Conservation (phyloP, 1,284 basidiomycete species). For the Rhodotorula sp. region DNA sequence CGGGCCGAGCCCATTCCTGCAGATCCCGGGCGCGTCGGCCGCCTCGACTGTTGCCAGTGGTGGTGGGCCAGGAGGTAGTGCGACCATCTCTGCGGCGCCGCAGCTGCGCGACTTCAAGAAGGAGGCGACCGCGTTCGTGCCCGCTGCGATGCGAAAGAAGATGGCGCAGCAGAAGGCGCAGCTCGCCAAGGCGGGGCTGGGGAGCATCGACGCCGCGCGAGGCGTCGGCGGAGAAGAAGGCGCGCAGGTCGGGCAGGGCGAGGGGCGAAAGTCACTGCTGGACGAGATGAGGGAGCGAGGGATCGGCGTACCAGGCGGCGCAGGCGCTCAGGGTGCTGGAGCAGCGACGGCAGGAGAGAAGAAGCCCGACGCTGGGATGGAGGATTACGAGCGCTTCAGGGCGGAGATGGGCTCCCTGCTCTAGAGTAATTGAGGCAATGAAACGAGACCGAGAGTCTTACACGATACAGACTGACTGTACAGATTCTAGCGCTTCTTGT, state of each 20-base stretch:
- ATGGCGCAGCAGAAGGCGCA: conserved; percentile 16
- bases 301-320: conserved; percentile 14
- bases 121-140: conserved; percentile 85
- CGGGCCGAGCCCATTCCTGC: conserved; percentile 33
- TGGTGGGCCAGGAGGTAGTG: conserved; percentile 48
- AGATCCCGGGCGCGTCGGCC: conserved; percentile 20
- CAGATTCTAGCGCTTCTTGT: no score
- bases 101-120: conserved; percentile 86
- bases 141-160: conserved; percentile 49
- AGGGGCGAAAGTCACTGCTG: conserved; percentile 22
- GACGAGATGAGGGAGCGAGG: conserved; percentile 32
- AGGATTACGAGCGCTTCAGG: conserved; percentile 36
- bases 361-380: not conserved
- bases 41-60: conserved; percentile 42
- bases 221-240: not conserved
- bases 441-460: not conserved
- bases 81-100: conserved; percentile 76
- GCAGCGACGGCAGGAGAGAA: not conserved
- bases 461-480: not conserved
- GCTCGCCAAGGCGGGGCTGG: conserved; percentile 19
- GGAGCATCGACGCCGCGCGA: conserved; percentile 25
- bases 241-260: not conserved
- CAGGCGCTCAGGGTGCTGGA: no score
- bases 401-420: conserved; percentile 36
- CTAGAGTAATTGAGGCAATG: not conserved